Percentiles rank a stretch among this genome's conserved stretches.
phyloP scores from a whole-genome alignment of 129 eudicot genomes.

The Deinandra increscens region DNA sequence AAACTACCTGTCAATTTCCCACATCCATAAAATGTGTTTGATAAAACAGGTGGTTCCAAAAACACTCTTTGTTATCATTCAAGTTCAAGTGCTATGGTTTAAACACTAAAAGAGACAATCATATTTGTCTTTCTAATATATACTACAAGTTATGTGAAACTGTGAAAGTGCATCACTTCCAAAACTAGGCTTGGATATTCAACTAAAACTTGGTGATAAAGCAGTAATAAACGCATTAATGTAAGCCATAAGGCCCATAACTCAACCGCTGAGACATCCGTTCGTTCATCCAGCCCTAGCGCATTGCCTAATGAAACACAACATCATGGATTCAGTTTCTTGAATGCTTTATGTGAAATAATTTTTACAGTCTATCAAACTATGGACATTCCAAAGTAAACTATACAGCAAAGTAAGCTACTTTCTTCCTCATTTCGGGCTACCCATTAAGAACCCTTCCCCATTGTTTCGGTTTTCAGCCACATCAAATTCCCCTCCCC shows the following conservation, averaged over 20 bases:
- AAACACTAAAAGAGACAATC: background rate
- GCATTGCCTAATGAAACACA: background rate
- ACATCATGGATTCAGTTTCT: background rate
- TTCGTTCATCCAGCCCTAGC: background rate
- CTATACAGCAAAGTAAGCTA: background rate
- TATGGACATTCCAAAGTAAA: background rate
- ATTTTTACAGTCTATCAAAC: background rate
- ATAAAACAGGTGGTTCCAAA: background rate
- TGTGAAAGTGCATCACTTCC: background rate
- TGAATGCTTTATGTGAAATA: background rate
- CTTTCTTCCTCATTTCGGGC: conserved; percentile 2
- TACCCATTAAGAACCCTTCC: no score
- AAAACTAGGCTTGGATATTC: background rate
- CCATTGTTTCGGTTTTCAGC: no score
- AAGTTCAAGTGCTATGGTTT: background rate
- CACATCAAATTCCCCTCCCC: no score
- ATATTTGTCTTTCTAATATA: background rate
- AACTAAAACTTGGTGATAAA: background rate
- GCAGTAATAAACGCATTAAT: background rate
- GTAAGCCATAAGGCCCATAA: background rate
- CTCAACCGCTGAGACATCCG: background rate
- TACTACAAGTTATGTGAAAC: background rate
- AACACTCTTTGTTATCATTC: background rate
- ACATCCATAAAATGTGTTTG: background rate
- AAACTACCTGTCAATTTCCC: background rate